Evolutionary conservation across 768 basidiomycete genomes (phyloP), one percentile per base, ranked within the genome.

Genomic region (Naganishia antarctica): DNA sequence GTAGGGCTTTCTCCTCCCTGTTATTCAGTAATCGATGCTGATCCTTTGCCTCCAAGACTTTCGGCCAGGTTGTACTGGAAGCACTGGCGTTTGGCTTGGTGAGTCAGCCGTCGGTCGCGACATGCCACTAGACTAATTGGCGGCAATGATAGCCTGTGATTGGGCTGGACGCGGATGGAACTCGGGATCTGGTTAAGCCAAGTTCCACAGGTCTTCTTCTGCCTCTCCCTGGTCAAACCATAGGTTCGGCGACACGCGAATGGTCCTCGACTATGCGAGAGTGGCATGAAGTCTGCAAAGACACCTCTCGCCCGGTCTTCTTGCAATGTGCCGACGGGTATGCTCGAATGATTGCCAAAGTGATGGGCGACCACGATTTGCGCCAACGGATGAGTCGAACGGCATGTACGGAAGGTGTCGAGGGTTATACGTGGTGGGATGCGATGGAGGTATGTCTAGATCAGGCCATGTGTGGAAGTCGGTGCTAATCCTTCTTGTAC

Each of bases 61-160:
- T 76, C 51, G 76, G 81, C 18, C 81, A 82, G 64, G 81, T 81
- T 43, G 80, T 81, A 8, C 68, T 78, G 1, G 80, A 82, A 68
- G 80, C 79, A 8, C 74, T 81, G 23, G 80, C 80, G 0, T 80
- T 79, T 28, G 81, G 81, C 2, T 66, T 82, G 18, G 50, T 51
- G 31, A 51, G 50, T 51, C 31, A 21, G n/a, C 11, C 50, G 21
- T 34, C 21, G 15, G 15, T 9, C 9, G 18, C 48, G 18, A 8
- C 21, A 6, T 9, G 16, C 28, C 26, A 25, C 28, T 9, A 34
- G 5, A 16, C 31, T 21, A 31, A 51, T n/a, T n/a, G 8, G 18
- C 29, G 31, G 34, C 60, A 15, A 25, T 51, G 7, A 28, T 21
- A 51, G 50, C 81, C 81, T 0, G 80, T 82, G 31, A 74, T 80